Base-by-base conservation (phyloP, 1,284 basidiomycete genomes). In the Fomitopsis betulina region DNA sequence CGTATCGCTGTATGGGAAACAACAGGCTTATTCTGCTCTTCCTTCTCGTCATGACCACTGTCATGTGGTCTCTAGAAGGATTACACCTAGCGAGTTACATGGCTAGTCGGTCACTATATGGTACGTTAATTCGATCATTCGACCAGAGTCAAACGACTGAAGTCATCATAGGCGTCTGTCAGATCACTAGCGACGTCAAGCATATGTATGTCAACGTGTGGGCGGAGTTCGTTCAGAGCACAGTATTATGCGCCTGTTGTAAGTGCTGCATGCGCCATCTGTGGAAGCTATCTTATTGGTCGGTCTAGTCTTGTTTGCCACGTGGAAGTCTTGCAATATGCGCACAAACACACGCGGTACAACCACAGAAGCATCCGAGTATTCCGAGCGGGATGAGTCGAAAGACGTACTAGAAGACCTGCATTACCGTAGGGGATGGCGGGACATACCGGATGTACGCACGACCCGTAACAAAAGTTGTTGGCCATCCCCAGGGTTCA, bases 211-310 rank as follows among this genome's bases (percentile, higher is more conserved):
- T 77, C 25, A 79, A 80, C 54, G 70, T 83, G 13, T 70, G 79
- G n/a, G 64, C 83, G 10, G 79, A 83, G 55, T 77, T 83, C 23
- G 62, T 74, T 7, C 80, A 87, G 65, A 79, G 83, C 0, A 66
- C 80, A 12, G 85, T 87, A 63, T 77, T 87, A 27, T 83, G 79
- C 63, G 69, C 73, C 40, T 87, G 85, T 67, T 87, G 85, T 87
- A 63, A 67, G 84, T 76, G 39, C n/a, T 50, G 27, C 43, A 33
- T 35, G 10, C 27, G 15, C 39, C 19, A 51, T 49, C 21, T 30
- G 56, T n/a, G 2, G 30, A 15, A 53, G 30, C 5, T 25, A 39
- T 13, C 38, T 32, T 21, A 30, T 51, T 43, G 33, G 33, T n/a
- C 9, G 12, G 40, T 53, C 7, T 30, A 87, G 85, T 87, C 61